Percentiles rank a stretch among this genome's conserved stretches.
Conservation (phyloP, 805 yeast genomes). For the Yarrowia bubula region DNA sequence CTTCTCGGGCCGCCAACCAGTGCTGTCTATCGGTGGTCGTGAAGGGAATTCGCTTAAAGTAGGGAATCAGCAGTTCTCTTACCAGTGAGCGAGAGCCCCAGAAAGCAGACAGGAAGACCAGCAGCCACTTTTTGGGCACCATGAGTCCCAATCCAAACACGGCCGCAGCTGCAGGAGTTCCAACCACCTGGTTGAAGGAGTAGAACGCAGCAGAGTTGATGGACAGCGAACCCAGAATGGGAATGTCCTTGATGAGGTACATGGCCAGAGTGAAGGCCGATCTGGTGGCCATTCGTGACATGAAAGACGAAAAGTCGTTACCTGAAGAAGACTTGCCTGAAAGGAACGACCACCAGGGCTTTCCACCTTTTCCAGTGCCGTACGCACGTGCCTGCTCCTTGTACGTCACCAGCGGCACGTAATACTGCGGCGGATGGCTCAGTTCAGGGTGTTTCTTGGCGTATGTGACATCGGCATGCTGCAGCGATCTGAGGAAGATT, state of each 20-base stretch:
- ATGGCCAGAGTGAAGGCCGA: slow-evolving; percentile 39
- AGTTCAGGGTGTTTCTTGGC: slow-evolving; percentile 43
- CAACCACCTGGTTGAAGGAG: slow-evolving; percentile 47
- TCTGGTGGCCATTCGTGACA: slow-evolving; percentile 30
- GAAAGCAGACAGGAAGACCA: slow-evolving; percentile 45
- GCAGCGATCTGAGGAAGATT: slow-evolving; percentile 43
- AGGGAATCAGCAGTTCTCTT: slow-evolving; percentile 51
- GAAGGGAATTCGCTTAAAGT: slow-evolving; percentile 49
- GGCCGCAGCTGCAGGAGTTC: slow-evolving; percentile 46
- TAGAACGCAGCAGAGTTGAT: slow-evolving; percentile 47
- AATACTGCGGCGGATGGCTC: slow-evolving; percentile 34
- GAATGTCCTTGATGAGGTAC: slow-evolving; percentile 42
- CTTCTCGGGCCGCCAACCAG: slow-evolving; percentile 56
- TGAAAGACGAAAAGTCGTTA: slow-evolving; percentile 26
- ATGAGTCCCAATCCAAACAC: slow-evolving; percentile 42
- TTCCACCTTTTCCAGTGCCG: slow-evolving; percentile 15
- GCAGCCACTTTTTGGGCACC: slow-evolving; percentile 42
- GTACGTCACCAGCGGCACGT: slow-evolving; percentile 24
- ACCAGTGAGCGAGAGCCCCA: slow-evolving; percentile 49
- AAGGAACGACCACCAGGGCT: not conserved
- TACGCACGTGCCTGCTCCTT: not conserved
- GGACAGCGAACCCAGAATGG: slow-evolving; percentile 46
- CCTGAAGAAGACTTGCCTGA: not conserved
- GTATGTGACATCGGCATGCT: slow-evolving; percentile 44
- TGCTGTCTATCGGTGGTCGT: slow-evolving; percentile 43